phyloP scores from a whole-genome alignment of 75 land plant species.

The Pinus albicaulis region DNA sequence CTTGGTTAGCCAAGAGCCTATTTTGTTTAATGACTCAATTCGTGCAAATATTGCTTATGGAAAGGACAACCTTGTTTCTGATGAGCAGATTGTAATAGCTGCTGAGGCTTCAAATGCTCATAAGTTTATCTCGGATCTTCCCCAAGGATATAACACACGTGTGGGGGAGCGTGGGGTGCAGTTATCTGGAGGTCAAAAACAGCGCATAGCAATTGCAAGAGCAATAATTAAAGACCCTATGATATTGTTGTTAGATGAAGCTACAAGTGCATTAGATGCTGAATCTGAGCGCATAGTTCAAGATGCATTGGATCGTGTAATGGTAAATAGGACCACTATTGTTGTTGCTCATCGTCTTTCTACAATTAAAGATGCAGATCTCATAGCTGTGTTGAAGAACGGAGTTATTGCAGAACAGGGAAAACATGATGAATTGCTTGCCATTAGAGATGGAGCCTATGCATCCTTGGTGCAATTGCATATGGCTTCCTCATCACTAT shows the following conservation, averaged over 20 bases:
- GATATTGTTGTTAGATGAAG: constrained; percentile 78
- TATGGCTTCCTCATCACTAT: constrained; percentile 14
- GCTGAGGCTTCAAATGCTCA: constrained; percentile 62
- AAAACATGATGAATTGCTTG: constrained; percentile 57
- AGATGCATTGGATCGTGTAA: constrained; percentile 73
- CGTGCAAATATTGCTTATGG: constrained; percentile 60
- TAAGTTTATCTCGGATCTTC: constrained; percentile 40
- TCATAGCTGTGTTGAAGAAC: constrained; percentile 75
- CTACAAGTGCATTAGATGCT: constrained; percentile 80
- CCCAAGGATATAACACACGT: constrained; percentile 55
- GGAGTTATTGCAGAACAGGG: constrained; percentile 82
- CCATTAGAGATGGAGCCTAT: constrained; percentile 52
- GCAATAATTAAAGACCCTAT: constrained; percentile 72
- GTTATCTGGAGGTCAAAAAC: constrained; percentile 88
- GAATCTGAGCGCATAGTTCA: constrained; percentile 82
- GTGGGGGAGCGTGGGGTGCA: constrained; percentile 86
- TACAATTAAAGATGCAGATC: constrained; percentile 68
- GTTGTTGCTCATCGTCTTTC: constrained; percentile 86
- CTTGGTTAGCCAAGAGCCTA: constrained; percentile 64
- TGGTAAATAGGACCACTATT: constrained; percentile 67
- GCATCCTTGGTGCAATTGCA: constrained; percentile 67
- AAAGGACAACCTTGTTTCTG: constrained; percentile 39
- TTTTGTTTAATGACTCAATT: constrained; percentile 42
- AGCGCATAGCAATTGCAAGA: constrained; percentile 78
- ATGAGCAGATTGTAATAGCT: constrained; percentile 48